phyloP scores from a whole-genome alignment of 345 rosid genomes.

The Nasturtium officinale region DNA sequence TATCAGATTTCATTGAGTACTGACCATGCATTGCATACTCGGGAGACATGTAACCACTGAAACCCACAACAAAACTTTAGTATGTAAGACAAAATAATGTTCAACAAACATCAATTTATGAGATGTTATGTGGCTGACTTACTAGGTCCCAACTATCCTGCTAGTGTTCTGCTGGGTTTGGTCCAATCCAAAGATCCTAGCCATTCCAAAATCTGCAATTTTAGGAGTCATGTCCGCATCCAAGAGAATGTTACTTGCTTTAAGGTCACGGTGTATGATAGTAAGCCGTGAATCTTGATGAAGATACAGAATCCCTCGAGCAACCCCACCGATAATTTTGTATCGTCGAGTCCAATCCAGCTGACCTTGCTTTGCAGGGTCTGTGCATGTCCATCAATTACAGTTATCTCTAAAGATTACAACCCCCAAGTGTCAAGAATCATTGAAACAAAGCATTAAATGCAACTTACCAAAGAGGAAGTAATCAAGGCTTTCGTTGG shows the following conservation, averaged over 20 bases:
- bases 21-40: constrained; percentile 49
- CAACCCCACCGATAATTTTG: constrained; percentile 52
- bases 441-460: background rate
- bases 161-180: constrained; percentile 46
- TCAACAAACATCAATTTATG: background rate
- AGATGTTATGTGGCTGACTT: constrained; percentile 30
- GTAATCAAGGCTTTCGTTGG: constrained; percentile 42
- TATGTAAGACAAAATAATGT: background rate
- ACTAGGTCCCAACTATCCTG: constrained; percentile 62
- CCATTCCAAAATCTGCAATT: constrained; percentile 74
- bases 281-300: constrained; percentile 54
- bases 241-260: constrained; percentile 57
- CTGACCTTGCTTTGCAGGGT: constrained; percentile 37
- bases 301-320: constrained; percentile 55
- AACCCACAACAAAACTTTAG: constrained; percentile 5
- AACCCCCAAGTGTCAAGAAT: constrained; percentile 2
- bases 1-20: constrained; percentile 43
- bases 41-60: constrained; percentile 51
- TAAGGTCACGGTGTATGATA: constrained; percentile 72
- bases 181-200: constrained; percentile 50
- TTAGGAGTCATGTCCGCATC: constrained; percentile 64
- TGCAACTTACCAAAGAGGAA: constrained; percentile 36
- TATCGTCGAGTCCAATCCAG: constrained; percentile 57
- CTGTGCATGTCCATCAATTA: constrained; percentile 37
- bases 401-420: background rate